Conservation (phyloP, 192 early-diverging fungal genomes). For the Entomortierella lignicola region DNA sequence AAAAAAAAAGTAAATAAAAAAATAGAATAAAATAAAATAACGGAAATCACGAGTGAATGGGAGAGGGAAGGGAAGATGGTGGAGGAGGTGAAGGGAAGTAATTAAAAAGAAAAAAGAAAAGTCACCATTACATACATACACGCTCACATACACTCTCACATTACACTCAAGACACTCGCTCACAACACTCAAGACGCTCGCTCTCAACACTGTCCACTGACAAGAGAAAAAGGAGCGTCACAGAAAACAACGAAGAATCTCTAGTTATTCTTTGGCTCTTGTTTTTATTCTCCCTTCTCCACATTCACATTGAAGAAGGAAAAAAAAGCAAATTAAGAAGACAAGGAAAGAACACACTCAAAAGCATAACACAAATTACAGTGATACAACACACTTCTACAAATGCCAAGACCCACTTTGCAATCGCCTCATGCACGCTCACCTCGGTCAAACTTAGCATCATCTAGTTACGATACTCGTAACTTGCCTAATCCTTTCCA, state of each 20-base stretch:
- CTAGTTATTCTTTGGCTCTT: too few relatives aligned
- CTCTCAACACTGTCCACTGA: too few relatives aligned
- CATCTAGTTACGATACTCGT: neutral
- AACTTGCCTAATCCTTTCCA: constrained; percentile 24
- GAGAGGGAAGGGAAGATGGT: neutral
- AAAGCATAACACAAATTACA: too few relatives aligned
- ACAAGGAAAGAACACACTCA: too few relatives aligned
- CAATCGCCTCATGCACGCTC: neutral
- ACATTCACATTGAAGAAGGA: too few relatives aligned
- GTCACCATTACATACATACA: neutral
- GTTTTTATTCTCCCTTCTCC: too few relatives aligned
- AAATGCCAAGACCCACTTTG: neutral
- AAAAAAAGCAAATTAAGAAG: too few relatives aligned
- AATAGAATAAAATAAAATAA: neutral
- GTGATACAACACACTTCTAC: too few relatives aligned
- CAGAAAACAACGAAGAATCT: too few relatives aligned
- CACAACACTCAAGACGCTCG: too few relatives aligned
- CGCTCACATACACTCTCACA: neutral
- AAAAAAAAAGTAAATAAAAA: constrained; percentile 6
- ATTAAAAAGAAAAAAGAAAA: neutral
- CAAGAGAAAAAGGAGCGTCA: too few relatives aligned
- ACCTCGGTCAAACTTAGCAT: neutral
- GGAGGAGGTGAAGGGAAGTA: constrained; percentile 6
- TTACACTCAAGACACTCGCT: too few relatives aligned
- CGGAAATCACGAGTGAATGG: neutral